Evolutionary conservation across 495 filamentous ascomycete species (phyloP).

Genomic region (Staphylotrichum longicolle): DNA sequence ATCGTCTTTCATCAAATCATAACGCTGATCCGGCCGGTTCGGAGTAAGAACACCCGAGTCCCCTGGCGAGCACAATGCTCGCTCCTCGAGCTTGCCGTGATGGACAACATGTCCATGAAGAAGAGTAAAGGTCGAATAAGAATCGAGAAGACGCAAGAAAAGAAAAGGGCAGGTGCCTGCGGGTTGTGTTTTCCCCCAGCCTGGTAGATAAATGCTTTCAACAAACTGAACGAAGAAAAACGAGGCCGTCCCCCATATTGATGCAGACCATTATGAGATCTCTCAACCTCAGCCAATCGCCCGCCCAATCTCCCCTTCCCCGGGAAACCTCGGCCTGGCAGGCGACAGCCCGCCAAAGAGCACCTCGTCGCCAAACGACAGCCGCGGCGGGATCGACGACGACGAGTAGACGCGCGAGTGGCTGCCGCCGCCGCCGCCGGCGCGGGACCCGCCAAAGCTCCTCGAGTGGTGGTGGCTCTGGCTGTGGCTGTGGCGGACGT

Average conservation of each 20-base stretch:
- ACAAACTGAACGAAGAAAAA: too few relatives aligned
- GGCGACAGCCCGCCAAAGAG: conserved; percentile 40
- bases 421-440: background rate
- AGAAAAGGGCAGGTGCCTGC: background rate
- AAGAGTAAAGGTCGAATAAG: background rate
- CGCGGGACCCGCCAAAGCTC: background rate
- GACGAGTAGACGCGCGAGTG: conserved; percentile 44
- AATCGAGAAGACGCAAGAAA: background rate
- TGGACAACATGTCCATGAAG: background rate
- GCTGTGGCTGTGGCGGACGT: conserved; percentile 17
- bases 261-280: too few relatives aligned
- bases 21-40: conserved; percentile 5
- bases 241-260: too few relatives aligned
- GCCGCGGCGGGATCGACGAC: conserved; percentile 40
- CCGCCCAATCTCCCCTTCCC: conserved; percentile 42
- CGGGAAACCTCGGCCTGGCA: conserved; percentile 36
- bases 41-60: background rate
- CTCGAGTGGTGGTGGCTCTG: conserved; percentile 12
- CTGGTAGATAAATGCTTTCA: background rate
- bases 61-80: conserved; percentile 1
- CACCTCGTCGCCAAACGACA: conserved; percentile 40
- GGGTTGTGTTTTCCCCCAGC: background rate
- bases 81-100: background rate
- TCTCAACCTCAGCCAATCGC: conserved; percentile 41
- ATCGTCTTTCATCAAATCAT: conserved; percentile 25